Percentiles rank a stretch among this genome's conserved stretches.
phyloP scores from a whole-genome alignment of 495 filamentous ascomycete species.

The Penicillium diatomitis region DNA sequence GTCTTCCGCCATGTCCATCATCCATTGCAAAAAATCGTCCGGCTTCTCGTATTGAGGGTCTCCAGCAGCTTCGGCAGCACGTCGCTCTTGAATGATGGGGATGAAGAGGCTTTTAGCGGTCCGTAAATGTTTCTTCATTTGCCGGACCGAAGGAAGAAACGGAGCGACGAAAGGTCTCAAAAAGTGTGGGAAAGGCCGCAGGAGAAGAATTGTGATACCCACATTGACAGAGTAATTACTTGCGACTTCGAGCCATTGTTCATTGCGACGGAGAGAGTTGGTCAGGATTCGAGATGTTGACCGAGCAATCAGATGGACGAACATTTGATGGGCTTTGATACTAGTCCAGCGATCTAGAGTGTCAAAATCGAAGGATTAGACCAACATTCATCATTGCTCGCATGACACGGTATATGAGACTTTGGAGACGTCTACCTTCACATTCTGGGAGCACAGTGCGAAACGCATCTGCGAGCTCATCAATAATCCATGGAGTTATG shows the following conservation, averaged over 20 bases:
- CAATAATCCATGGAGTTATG: conserved; percentile 19
- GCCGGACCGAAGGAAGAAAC: conserved; percentile 22
- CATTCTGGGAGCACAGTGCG: conserved; percentile 15
- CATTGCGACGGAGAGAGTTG: conserved; percentile 38
- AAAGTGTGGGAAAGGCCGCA: conserved; percentile 27
- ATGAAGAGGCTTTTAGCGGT: conserved; percentile 22
- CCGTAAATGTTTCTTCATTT: conserved; percentile 12
- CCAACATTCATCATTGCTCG: not conserved
- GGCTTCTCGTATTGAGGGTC: conserved; percentile 18
- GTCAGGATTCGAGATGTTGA: conserved; percentile 50
- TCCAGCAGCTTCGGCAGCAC: conserved; percentile 6
- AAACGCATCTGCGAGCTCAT: conserved; percentile 22
- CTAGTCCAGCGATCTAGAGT: conserved; percentile 16
- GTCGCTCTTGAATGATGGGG: conserved; percentile 22
- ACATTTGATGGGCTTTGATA: conserved; percentile 16
- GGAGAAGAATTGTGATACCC: conserved; percentile 19
- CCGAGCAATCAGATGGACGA: conserved; percentile 40
- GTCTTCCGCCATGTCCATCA: conserved; percentile 24
- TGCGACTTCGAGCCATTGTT: conserved; percentile 46
- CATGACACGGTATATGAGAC: not conserved
- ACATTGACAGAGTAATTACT: conserved; percentile 46
- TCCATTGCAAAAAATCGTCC: conserved; percentile 33
- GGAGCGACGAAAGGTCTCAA: conserved; percentile 24
- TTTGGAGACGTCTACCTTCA: conserved; percentile 9
- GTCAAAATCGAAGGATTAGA: not conserved